Percentiles rank a stretch among this genome's conserved stretches.
Evolutionary conservation across 2,329 filamentous ascomycete genomes (phyloP).

Genomic region (Hypoxylon sp.): DNA sequence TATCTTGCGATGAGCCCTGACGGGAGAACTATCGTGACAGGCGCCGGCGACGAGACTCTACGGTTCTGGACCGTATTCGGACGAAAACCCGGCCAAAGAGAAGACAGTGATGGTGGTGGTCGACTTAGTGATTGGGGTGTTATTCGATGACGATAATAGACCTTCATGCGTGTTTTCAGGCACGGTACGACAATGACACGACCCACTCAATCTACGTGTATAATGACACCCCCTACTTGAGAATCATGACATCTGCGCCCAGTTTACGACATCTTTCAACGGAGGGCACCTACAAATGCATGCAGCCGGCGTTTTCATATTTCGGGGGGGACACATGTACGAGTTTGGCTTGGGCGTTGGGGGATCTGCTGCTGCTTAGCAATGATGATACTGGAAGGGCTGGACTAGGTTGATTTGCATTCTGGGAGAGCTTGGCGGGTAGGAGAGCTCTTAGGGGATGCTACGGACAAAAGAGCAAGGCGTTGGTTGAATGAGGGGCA

Average conservation of each 20-base stretch:
- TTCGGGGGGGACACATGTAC: conserved; percentile 38
- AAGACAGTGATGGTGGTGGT: conserved; percentile 71
- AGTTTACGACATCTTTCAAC: conserved; percentile 38
- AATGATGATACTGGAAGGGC: conserved; percentile 16
- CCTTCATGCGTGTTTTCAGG: conserved; percentile 9
- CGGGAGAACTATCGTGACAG: conserved; percentile 92
- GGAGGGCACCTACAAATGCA: conserved; percentile 42
- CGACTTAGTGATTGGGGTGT: conserved; percentile 83
- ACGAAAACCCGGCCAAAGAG: conserved; percentile 77
- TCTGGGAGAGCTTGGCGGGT: conserved; percentile 19
- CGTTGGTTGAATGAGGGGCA: conserved; percentile 28
- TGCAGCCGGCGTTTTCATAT: conserved; percentile 42
- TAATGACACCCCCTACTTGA: conserved; percentile 31
- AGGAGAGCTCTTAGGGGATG: conserved; percentile 1
- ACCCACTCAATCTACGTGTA: conserved; percentile 36
- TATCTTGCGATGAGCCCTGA: conserved; percentile 98
- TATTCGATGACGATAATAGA: conserved; percentile 69
- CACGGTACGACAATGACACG: conserved; percentile 14
- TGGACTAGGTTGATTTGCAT: conserved; percentile 29
- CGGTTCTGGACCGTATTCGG: conserved; percentile 98
- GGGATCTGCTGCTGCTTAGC: conserved; percentile 16
- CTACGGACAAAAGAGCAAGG: conserved; percentile 30
- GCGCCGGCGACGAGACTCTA: conserved; percentile 94
- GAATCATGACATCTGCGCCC: conserved; percentile 22
- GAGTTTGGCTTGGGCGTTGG: conserved; percentile 11